Conservation (phyloP, 2,329 filamentous ascomycete species). For the Trichoderma harzianum region DNA sequence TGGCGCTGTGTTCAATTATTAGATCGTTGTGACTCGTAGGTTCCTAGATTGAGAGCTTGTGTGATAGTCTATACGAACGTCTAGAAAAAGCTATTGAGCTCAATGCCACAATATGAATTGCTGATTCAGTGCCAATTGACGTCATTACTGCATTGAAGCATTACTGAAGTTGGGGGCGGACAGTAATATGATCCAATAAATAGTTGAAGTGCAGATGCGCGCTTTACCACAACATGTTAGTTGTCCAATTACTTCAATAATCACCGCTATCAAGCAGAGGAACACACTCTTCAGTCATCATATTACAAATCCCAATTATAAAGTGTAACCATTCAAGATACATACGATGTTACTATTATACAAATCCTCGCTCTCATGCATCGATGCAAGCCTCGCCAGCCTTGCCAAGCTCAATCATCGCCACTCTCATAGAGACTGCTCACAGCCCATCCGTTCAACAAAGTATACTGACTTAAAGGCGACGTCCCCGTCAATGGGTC, state of each 20-base stretch:
- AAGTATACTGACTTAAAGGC: constrained; percentile 30
- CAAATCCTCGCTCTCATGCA: not conserved
- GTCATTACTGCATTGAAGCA: not conserved
- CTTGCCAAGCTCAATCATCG: not conserved
- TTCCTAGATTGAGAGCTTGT: not conserved
- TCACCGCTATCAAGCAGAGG: not conserved
- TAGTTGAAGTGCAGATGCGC: not conserved
- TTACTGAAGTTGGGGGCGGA: not conserved
- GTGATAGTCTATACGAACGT: not conserved
- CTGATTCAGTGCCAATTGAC: not conserved
- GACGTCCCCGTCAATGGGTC: constrained; percentile 33
- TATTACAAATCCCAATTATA: not conserved
- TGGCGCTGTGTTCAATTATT: not conserved
- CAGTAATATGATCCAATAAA: not conserved
- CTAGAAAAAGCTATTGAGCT: not conserved
- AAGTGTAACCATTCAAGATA: too few relatives aligned
- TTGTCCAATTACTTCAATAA: not conserved
- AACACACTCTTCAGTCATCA: not conserved
- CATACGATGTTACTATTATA: not conserved
- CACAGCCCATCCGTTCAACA: constrained; percentile 36
- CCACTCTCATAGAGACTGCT: constrained; percentile 31
- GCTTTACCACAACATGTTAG: not conserved
- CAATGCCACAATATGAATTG: not conserved
- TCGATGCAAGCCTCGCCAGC: not conserved
- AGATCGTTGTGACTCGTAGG: not conserved